phyloP scores from a whole-genome alignment of 2,329 filamentous ascomycete species.

The Ophiostoma fasciatum region DNA sequence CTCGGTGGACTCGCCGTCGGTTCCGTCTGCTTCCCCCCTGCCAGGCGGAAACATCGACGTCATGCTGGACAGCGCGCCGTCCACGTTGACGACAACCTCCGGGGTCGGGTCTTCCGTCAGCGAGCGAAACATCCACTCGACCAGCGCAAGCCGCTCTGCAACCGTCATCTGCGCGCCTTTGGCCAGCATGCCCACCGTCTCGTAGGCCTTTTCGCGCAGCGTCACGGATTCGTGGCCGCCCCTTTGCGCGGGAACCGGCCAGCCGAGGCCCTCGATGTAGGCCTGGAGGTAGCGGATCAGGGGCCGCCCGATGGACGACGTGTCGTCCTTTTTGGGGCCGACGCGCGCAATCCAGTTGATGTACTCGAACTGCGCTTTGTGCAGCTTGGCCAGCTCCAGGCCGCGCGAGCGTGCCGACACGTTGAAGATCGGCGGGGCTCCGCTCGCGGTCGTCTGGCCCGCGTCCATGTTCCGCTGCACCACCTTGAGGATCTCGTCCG shows the following conservation, averaged over 20 bases:
- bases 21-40: neutral
- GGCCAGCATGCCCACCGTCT: conserved; percentile 73
- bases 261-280: conserved; percentile 70
- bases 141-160: conserved; percentile 33
- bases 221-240: conserved; percentile 38
- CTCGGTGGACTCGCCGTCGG: neutral
- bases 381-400: conserved; percentile 64
- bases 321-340: conserved; percentile 40
- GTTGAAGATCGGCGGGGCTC: too few species aligned
- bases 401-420: conserved; percentile 41
- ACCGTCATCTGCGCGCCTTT: conserved; percentile 45
- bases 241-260: conserved; percentile 54
- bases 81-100: conserved; percentile 72
- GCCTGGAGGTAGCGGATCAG: conserved; percentile 54
- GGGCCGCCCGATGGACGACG: conserved; percentile 31
- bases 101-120: conserved; percentile 64
- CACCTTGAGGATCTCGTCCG: conserved; percentile 50
- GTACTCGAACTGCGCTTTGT: conserved; percentile 71
- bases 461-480: conserved; percentile 48
- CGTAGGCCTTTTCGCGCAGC: conserved; percentile 70
- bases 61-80: conserved; percentile 72
- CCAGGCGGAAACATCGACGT: conserved; percentile 27
- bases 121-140: conserved; percentile 68
- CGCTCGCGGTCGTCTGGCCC: neutral
- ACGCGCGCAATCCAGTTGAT: conserved; percentile 75